phyloP scores from a whole-genome alignment of 371 early-diverging fungal genomes.

The Syncephalastrum contaminatum region DNA sequence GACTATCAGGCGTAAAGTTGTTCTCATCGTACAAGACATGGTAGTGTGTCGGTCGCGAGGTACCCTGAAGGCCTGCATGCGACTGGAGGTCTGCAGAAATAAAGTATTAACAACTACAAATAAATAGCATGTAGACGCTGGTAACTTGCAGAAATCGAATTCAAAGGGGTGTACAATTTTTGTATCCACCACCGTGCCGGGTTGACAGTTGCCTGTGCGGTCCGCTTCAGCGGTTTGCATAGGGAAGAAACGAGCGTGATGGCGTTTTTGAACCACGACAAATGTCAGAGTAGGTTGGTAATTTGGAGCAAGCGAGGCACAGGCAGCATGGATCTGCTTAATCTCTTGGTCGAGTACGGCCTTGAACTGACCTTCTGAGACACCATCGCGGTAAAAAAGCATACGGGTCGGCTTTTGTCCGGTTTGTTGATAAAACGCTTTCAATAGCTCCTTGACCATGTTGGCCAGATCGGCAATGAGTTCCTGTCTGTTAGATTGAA shows the following conservation, averaged over 20 bases:
- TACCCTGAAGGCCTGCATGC: constrained; percentile 91
- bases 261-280: constrained; percentile 94
- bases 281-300: constrained; percentile 90
- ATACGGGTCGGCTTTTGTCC: constrained; percentile 74
- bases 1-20: constrained; percentile 68
- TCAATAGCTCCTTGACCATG: constrained; percentile 75
- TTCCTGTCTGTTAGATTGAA: constrained; percentile 76
- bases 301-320: constrained; percentile 73
- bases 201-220: constrained; percentile 48
- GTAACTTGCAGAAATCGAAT: constrained; percentile 77
- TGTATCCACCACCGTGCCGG: constrained; percentile 93
- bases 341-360: constrained; percentile 54
- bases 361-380: constrained; percentile 82
- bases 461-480: constrained; percentile 72
- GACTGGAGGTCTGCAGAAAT: constrained; percentile 58
- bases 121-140: neutral
- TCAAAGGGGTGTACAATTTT: constrained; percentile 80
- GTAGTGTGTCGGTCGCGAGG: constrained; percentile 91
- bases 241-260: constrained; percentile 94
- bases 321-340: constrained; percentile 46
- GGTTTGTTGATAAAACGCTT: constrained; percentile 65
- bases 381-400: constrained; percentile 87
- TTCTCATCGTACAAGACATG: constrained; percentile 86
- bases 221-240: constrained; percentile 54
- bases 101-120: no score